Base-by-base conservation (phyloP, 2,329 filamentous ascomycete species). In the Phyllosticta citribraziliensis region DNA sequence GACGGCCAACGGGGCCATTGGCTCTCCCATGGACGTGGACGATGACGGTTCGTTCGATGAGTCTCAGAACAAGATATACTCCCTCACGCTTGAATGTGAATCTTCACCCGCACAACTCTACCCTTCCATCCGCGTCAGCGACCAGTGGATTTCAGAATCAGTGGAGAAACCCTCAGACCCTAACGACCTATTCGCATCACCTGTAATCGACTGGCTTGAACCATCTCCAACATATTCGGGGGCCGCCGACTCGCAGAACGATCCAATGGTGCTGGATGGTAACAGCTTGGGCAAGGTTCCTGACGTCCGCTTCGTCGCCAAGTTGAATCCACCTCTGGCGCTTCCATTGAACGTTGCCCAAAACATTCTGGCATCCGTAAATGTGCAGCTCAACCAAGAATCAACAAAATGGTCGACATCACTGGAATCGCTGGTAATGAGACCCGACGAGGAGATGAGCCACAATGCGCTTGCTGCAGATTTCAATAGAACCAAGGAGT, bases 271-370 rank as follows among this genome's bases (percentile, higher is more conserved):
- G 52, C 72, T 83, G 56, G 75, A 85, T 35, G 61, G 61, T 8
- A 58, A 56, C 24, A 58, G 73, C 53, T 70, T 77, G 19, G 76
- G 79, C 1, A 84, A 84, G 64, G 78, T 88, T 4, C 87, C 88
- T 3, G 84, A 89, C 58, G 84, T 89, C 63, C 84, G 87, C 65
- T 94, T 94, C 71, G 82, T 87, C 52, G 88, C 88, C 2, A 84
- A 82, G 11, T 86, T 94, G 58, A 84, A 89, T 61, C 90, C 89
- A 1, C 88, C 89, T 0, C 75, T 95, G 10, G 80, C 87, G 12
- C 78, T 94, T 4, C 86, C 89, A 0, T 81, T 85, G 54, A 78
- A 78, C 40, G 80, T 86, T 19, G 87, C 86, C 68, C 77, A 82
- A 62, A 81, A 84, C 25, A 79, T 92, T 6, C 81, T 86, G 64